Percentiles rank a stretch among this genome's conserved stretches.
phyloP scores from a whole-genome alignment of 441 rosid genomes.

The Brassica balearica region DNA sequence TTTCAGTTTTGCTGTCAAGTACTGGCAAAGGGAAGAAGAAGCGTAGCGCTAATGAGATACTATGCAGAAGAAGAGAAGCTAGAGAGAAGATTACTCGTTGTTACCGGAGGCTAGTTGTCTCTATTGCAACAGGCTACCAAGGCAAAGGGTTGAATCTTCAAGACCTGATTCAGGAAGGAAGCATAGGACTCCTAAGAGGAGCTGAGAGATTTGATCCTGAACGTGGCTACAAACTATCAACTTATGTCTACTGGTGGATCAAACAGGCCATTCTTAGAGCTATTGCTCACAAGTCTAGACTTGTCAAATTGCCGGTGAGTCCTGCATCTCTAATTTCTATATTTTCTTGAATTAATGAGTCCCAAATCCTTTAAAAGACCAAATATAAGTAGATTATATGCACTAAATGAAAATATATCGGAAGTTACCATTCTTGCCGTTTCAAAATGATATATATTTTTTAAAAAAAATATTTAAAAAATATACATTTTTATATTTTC shows the following conservation, averaged over 20 bases:
- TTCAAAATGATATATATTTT: too few relatives aligned
- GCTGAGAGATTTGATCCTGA: constrained; percentile 64
- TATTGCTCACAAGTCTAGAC: constrained; percentile 54
- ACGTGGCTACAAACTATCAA: constrained; percentile 62
- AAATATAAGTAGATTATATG: neutral
- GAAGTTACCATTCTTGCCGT: too few relatives aligned
- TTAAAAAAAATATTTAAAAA: too few relatives aligned
- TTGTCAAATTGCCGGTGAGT: constrained; percentile 62
- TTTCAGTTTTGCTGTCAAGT: constrained; percentile 43
- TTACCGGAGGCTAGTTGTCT: constrained; percentile 55
- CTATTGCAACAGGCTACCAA: constrained; percentile 57
- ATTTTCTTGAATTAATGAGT: neutral
- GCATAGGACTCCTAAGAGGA: constrained; percentile 62
- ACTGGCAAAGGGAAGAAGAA: constrained; percentile 38
- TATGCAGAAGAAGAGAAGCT: constrained; percentile 54
- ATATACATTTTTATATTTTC: too few relatives aligned
- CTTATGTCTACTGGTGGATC: constrained; percentile 73
- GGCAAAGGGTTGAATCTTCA: constrained; percentile 62
- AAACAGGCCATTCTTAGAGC: constrained; percentile 62
- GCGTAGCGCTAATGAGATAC: constrained; percentile 46
- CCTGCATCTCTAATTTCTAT: constrained; percentile 7
- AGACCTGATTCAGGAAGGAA: constrained; percentile 69
- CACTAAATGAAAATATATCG: too few relatives aligned
- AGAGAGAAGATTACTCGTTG: constrained; percentile 51
- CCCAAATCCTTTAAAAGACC: neutral